Conservation (phyloP, 495 filamentous ascomycete genomes). For the Platismatia glauca region DNA sequence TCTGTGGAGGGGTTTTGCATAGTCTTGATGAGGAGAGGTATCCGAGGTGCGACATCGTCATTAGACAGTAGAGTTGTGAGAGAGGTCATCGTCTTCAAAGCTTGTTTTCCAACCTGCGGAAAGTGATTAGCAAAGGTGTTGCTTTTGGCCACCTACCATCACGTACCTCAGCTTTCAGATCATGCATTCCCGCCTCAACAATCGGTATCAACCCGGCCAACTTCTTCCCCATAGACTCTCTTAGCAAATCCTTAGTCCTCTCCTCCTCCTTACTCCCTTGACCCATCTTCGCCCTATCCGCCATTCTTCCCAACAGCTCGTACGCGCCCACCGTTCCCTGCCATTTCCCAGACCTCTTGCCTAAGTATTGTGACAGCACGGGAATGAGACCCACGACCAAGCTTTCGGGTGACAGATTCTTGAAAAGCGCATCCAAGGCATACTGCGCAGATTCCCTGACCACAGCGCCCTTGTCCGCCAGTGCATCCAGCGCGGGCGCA, state of each 20-base stretch:
- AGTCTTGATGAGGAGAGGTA: conserved; percentile 85
- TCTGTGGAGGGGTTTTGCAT: conserved; percentile 93
- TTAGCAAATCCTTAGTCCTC: conserved; percentile 72
- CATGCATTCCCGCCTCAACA: conserved; percentile 90
- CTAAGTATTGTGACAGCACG: conserved; percentile 60
- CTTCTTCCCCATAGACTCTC: conserved; percentile 86
- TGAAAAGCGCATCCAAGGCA: conserved; percentile 82
- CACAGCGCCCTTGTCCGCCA: conserved; percentile 82
- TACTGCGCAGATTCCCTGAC: conserved; percentile 91
- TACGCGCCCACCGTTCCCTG: conserved; percentile 86
- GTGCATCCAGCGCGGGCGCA: conserved; percentile 64
- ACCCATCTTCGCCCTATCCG: conserved; percentile 81
- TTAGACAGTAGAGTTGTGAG: conserved; percentile 88
- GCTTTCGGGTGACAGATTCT: conserved; percentile 66
- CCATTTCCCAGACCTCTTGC: conserved; percentile 82
- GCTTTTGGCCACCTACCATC: background rate
- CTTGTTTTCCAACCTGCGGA: conserved; percentile 61
- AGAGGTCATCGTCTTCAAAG: conserved; percentile 81
- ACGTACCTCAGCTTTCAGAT: conserved; percentile 76
- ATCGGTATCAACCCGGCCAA: conserved; percentile 85
- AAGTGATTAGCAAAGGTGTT: background rate
- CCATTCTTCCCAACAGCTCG: conserved; percentile 77
- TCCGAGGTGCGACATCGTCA: conserved; percentile 89
- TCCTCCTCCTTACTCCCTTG: conserved; percentile 71
- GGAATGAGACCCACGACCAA: conserved; percentile 73